phyloP scores from a whole-genome alignment of 208 protist species.

The Leishmania martiniquensis region DNA sequence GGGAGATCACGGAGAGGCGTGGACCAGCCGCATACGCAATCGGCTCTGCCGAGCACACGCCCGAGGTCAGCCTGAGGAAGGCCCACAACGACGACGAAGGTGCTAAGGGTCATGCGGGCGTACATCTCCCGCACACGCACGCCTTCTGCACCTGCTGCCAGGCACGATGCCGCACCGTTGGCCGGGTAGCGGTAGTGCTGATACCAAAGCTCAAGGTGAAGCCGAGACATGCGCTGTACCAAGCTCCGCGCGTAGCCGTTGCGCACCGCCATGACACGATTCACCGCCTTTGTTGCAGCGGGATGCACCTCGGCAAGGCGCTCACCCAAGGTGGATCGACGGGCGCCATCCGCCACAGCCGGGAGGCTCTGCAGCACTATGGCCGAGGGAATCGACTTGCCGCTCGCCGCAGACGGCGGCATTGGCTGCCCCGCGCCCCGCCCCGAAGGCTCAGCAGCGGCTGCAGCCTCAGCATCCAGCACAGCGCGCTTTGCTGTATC shows the following conservation, averaged over 20 bases:
- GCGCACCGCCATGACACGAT: slow-evolving; percentile 58
- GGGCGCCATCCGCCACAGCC: slow-evolving; percentile 30
- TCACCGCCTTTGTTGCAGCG: slow-evolving; percentile 24
- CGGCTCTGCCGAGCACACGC: slow-evolving; percentile 18
- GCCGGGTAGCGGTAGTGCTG: slow-evolving; percentile 42
- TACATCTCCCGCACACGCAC: slow-evolving; percentile 49
- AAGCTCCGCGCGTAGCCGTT: slow-evolving; percentile 71
- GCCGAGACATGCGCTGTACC: slow-evolving; percentile 52
- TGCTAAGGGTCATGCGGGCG: slow-evolving; percentile 79
- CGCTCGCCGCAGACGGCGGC: slow-evolving; percentile 7
- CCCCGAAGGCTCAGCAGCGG: slow-evolving; percentile 1
- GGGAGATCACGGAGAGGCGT: slow-evolving; percentile 55
- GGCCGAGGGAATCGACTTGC: slow-evolving; percentile 20
- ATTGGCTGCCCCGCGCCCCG: not conserved
- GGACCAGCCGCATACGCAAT: slow-evolving; percentile 32
- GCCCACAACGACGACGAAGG: slow-evolving; percentile 82
- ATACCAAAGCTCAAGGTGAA: slow-evolving; percentile 84
- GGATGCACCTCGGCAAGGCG: slow-evolving; percentile 24
- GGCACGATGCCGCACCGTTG: not conserved
- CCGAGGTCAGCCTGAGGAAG: slow-evolving; percentile 58
- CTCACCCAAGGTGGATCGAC: slow-evolving; percentile 24
- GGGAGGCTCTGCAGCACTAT: slow-evolving; percentile 54
- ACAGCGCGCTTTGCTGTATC: slow-evolving; percentile 36
- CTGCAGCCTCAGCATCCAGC: slow-evolving; percentile 18
- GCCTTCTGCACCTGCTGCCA: not conserved